phyloP scores from a whole-genome alignment of 352 stramenopile species.

The Globisporangium perplexum region DNA sequence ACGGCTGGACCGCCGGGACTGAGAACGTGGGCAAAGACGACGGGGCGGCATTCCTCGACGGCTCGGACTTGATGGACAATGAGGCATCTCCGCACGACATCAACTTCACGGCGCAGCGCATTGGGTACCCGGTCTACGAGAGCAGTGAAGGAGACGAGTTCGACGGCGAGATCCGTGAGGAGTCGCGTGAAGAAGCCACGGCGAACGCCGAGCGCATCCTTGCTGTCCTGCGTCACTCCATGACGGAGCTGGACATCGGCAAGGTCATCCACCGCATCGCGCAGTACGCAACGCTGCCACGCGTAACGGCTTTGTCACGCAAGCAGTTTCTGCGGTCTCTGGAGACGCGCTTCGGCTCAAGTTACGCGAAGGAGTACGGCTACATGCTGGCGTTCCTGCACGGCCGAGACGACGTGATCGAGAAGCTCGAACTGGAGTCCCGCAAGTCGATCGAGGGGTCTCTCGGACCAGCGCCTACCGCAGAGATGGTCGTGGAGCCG shows the following conservation, averaged over 20 bases:
- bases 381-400: conserved; percentile 75
- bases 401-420: conserved; percentile 62
- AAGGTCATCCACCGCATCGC: conserved; percentile 77
- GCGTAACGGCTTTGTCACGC: conserved; percentile 61
- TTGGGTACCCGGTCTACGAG: conserved; percentile 66
- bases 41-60: conserved; percentile 19
- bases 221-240: conserved; percentile 70
- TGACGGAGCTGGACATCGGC: conserved; percentile 80
- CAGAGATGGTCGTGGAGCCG: conserved; percentile 1
- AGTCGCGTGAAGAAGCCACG: conserved; percentile 53
- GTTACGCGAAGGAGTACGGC: conserved; percentile 52
- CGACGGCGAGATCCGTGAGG: conserved; percentile 55
- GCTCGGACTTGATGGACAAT: conserved; percentile 24
- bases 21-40: conserved; percentile 8
- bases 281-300: conserved; percentile 71
- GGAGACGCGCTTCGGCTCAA: conserved; percentile 55
- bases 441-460: conserved; percentile 19
- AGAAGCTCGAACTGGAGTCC: conserved; percentile 52
- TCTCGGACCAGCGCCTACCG: not conserved
- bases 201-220: conserved; percentile 75
- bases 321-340: conserved; percentile 78
- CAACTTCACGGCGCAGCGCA: conserved; percentile 63
- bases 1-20: not conserved
- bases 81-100: conserved; percentile 37
- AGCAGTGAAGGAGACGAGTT: conserved; percentile 21